Percentiles rank a stretch among this genome's conserved stretches.
These are phyloP conservation scores for Rhizophora apiculata DNA, from an alignment of 345 rosid species.

Conservation along the genomic window DNA sequence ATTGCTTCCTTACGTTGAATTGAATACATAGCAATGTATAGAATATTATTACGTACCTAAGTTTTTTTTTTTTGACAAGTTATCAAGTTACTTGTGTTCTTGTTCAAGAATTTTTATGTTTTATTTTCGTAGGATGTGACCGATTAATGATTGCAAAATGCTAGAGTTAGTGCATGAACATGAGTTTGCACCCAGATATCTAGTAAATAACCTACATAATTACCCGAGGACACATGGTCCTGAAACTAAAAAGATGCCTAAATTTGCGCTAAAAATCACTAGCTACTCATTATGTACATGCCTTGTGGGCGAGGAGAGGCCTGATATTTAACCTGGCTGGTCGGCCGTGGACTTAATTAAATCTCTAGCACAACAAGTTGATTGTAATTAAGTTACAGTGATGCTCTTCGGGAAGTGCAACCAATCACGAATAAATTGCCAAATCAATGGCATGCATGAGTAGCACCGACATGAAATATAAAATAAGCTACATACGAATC, in stretches of 20 bases:
- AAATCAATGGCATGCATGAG: slow-evolving; percentile 23
- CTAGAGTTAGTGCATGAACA: too few species aligned
- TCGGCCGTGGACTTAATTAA: neutral
- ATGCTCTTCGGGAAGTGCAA: neutral
- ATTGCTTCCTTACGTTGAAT: slow-evolving; percentile 19
- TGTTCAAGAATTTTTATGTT: too few species aligned
- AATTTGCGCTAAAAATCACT: slow-evolving; percentile 4
- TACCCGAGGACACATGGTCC: too few species aligned
- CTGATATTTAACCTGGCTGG: neutral
- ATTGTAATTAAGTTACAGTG: neutral
- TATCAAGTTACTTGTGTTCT: too few species aligned
- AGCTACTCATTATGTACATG: slow-evolving; percentile 5
- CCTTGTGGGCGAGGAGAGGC: neutral
- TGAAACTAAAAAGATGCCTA: neutral
- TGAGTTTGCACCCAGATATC: too few species aligned
- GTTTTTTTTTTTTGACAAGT: too few species aligned
- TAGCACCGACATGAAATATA: slow-evolving; percentile 25
- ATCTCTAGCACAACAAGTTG: neutral
- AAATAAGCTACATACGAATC: neutral
- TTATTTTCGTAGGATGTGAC: too few species aligned
- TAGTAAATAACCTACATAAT: too few species aligned
- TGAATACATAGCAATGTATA: slow-evolving; percentile 22
- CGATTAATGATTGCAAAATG: too few species aligned
- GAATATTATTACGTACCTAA: neutral
- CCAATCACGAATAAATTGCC: slow-evolving; percentile 1